Base-by-base conservation (phyloP, 2,329 filamentous ascomycete species). In the Penicillium italicum region DNA sequence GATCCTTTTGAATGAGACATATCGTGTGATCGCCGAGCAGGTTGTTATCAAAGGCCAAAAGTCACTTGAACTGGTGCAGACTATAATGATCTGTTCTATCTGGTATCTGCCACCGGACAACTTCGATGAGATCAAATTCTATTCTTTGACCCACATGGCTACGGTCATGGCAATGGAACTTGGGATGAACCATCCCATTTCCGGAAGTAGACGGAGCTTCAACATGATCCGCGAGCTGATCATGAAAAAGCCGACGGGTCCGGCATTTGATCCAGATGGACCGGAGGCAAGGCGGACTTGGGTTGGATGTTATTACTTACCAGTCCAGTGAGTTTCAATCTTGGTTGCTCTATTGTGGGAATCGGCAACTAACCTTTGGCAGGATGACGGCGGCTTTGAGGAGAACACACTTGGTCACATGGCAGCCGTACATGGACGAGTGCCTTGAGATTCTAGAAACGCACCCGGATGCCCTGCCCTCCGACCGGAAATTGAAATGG, bases 111-210 rank as follows among this genome's bases (percentile, higher is more conserved):
- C 90, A 16, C 91, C 91, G 0, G 86, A 93, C 62, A 83, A 89
- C 64, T 89, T 89, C 56, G 90, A 95, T 66, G 88, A 94, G 74
- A 84, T 93, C 67, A 94, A 94, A 69, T 95, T 94, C 71, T 96
- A 94, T 74, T 89, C 93, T 75, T 82, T 94, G 62, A 85, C 91
- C 43, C 90, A 96, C 70, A 85, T 90, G 67, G 88, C 89, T 2
- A 87, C 87, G 45, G 82, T 90, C 63, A 90, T 96, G 86, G 88
- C 87, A 26, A 85, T 95, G 52, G 91, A 96, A 64, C 82, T 96
- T 33, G 91, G 91, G 0, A 82, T 96, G 7, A 89, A 87, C 16
- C 82, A 83, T 59, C 77, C 79, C 61, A 71, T 72, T 59, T 77
- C 69, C 63, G 61, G 63, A 59, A 70, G 73, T 64, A 60, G 57